Conservation (phyloP, 2,329 filamentous ascomycete species). For the Cytospora mali region DNA sequence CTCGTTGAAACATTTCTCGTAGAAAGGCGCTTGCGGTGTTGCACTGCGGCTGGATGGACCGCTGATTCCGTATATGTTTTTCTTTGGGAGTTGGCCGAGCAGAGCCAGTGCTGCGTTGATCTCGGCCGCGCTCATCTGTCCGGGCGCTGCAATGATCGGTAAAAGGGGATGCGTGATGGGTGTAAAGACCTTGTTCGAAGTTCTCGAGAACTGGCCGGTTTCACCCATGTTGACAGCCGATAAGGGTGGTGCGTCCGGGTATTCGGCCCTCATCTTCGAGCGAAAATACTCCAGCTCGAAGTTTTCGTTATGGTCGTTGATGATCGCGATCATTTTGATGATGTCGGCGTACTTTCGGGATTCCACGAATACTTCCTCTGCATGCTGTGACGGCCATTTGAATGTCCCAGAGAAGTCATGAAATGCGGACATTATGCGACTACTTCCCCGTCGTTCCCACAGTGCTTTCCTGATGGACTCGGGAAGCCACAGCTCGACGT, state of each 20-base stretch:
- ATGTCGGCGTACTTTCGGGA: constrained; percentile 79
- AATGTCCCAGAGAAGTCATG: constrained; percentile 86
- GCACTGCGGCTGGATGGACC: constrained; percentile 63
- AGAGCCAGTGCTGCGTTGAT: constrained; percentile 79
- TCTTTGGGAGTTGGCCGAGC: constrained; percentile 78
- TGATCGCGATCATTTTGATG: constrained; percentile 88
- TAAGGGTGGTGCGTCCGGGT: constrained; percentile 70
- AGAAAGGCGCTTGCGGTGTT: constrained; percentile 79
- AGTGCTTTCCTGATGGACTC: constrained; percentile 71
- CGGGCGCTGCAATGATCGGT: constrained; percentile 81
- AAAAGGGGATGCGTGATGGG: constrained; percentile 85
- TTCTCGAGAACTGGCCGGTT: constrained; percentile 80
- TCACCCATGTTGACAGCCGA: constrained; percentile 88
- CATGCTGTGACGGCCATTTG: constrained; percentile 77
- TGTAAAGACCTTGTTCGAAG: constrained; percentile 83
- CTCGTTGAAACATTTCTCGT: constrained; percentile 81
- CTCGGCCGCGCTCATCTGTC: constrained; percentile 82
- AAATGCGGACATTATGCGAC: constrained; percentile 87
- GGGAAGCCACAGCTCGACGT: constrained; percentile 85
- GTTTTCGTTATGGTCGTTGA: constrained; percentile 80
- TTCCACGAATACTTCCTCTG: constrained; percentile 70
- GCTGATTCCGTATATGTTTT: constrained; percentile 79
- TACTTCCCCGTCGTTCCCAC: constrained; percentile 72
- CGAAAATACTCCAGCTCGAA: constrained; percentile 91
- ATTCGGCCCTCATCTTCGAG: constrained; percentile 70